These are phyloP conservation scores for Dactylellina parvicollis DNA, from an alignment of 2,329 filamentous ascomycete genomes.

Conservation along the genomic window DNA sequence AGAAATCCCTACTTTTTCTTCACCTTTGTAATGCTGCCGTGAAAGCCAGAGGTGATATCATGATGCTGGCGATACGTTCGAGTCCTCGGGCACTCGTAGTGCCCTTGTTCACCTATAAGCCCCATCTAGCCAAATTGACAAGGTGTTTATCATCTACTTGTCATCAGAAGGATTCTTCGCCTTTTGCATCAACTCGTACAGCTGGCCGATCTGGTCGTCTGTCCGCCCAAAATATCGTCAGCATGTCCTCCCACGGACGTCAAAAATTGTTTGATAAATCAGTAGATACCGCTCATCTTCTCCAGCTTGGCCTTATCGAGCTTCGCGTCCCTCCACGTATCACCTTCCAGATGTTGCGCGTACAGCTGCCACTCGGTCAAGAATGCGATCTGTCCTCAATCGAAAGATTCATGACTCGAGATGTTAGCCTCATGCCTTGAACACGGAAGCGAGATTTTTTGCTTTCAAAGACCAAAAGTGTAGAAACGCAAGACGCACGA, in stretches of 20 bases:
- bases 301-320: constrained; percentile 84
- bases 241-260: no score
- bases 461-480: constrained; percentile 4
- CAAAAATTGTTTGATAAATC: no score
- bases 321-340: constrained; percentile 83
- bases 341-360: constrained; percentile 88
- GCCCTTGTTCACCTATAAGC: no score
- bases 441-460: constrained; percentile 2
- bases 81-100: no score
- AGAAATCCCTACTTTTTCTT: not conserved
- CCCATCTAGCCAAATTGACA: no score
- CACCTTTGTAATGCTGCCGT: not conserved
- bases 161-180: constrained; percentile 32
- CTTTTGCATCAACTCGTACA: constrained; percentile 84
- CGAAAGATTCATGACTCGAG: constrained; percentile 15
- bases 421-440: not conserved
- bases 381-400: constrained; percentile 79
- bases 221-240: not conserved
- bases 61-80: no score
- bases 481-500: constrained; percentile 68
- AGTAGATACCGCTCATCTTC: constrained; percentile 84
- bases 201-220: constrained; percentile 93
- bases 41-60: not conserved
- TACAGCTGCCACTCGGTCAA: constrained; percentile 96
- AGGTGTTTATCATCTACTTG: not conserved